A percentile compares a stretch with the other conserved stretches of the same genome.
Conservation (phyloP, 768 basidiomycete genomes). For the Lepiota brunneoincarnata region DNA sequence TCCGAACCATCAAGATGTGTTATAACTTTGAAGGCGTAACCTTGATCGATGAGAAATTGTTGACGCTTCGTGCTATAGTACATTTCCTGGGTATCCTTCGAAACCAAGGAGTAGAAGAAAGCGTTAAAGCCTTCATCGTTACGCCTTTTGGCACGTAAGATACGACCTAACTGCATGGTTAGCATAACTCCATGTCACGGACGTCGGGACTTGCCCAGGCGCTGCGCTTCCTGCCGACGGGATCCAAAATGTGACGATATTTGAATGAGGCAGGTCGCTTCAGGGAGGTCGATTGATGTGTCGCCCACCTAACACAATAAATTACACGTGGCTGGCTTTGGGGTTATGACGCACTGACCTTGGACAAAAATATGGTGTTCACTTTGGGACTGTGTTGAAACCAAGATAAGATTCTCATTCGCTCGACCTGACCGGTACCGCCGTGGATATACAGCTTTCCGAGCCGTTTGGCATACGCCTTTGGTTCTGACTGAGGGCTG, state of each 20-base stretch:
- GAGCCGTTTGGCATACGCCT: slow-evolving; percentile 93
- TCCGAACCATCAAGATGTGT: slow-evolving; percentile 95
- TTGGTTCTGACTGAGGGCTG: slow-evolving; percentile 4
- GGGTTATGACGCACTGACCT: slow-evolving; percentile 45
- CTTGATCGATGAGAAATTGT: slow-evolving; percentile 98
- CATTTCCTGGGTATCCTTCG: slow-evolving; percentile 99
- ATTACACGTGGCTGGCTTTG: background rate
- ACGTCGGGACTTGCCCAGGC: slow-evolving; percentile 60
- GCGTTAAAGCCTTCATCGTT: slow-evolving; percentile 99
- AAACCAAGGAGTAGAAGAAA: slow-evolving; percentile 98
- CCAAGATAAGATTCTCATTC: slow-evolving; percentile 91
- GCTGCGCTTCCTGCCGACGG: slow-evolving; percentile 95
- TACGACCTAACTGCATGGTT: slow-evolving; percentile 56
- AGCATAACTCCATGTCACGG: slow-evolving; percentile 9
- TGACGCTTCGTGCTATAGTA: slow-evolving; percentile 99
- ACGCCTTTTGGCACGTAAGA: slow-evolving; percentile 92
- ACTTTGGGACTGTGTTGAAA: slow-evolving; percentile 96
- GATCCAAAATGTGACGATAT: slow-evolving; percentile 99
- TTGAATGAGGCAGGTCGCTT: slow-evolving; percentile 98
- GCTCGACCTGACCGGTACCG: slow-evolving; percentile 89
- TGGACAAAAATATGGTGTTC: slow-evolving; percentile 98
- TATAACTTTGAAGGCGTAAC: slow-evolving; percentile 99
- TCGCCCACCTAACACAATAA: slow-evolving; percentile 74
- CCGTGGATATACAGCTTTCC: slow-evolving; percentile 96
- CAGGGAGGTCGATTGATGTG: slow-evolving; percentile 97